Evolutionary conservation across 768 basidiomycete species (phyloP), one percentile per base, ranked within the genome.

Genomic region (Candolleomyces efflorescens): DNA sequence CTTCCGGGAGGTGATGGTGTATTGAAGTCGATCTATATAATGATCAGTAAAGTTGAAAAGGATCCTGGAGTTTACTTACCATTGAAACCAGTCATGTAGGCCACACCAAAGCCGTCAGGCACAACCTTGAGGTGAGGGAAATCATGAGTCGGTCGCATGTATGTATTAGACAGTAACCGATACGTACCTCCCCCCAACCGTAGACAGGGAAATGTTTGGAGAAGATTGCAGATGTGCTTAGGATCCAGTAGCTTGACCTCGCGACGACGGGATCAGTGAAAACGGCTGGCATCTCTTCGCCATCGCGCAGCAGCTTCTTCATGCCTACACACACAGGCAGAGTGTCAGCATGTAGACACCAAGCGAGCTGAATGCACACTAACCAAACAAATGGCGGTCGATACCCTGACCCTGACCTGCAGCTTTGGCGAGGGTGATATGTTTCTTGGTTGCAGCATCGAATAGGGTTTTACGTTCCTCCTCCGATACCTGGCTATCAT

Each of bases 101-200:
- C 89, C 27, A 98, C 88, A 32, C 95, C 95, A 67, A 95, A 98
- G 1, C 95, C 95, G 62, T 97, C 87, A 1, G 91, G 87, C 23
- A 96, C 92, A 46, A 98, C 90, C 81, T 82, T n/a, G 36, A 41
- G 9, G 39, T 27, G n/a, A 44, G 47, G 39, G 11, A 36, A 17
- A 17, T 43, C n/a, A 32, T 13, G 18, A 15, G 37, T 6, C 13
- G 41, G 18, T 36, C 37, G 12, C 3, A 17, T 9, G 22, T 13
- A 22, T 15, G n/a, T n/a, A n/a, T 23, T 13, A 49, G 26, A 45
- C 36, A 11, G 39, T 5, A 32, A 7, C 6, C 32, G 32, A 15
- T n/a, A 66, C 74, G 11, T 46, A 82, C 88, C 80, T 93, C 91
- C 50, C 95, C 95, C 95, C 95, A 98, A 13, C 94, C 94, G 71